These are phyloP conservation scores for Orbilia blumenaviensis DNA, from an alignment of 2,329 filamentous ascomycete genomes.

Conservation along the genomic window DNA sequence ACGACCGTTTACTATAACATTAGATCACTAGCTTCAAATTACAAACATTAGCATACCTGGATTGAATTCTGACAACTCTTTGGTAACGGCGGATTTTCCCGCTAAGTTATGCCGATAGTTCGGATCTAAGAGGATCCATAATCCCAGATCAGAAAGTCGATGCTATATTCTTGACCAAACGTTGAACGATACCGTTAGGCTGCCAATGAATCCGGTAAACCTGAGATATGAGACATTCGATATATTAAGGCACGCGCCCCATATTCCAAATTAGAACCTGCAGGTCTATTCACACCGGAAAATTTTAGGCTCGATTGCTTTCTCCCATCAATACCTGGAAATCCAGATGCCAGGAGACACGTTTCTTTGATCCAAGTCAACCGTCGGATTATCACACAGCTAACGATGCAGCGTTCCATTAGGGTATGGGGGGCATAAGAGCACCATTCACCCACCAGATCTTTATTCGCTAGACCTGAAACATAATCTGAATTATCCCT, in stretches of 20 bases:
- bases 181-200: slow-evolving; percentile 3
- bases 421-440: slow-evolving; percentile 2
- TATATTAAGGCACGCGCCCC: slow-evolving; percentile 7
- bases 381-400: slow-evolving; percentile 30
- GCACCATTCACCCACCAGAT: slow-evolving; percentile 12
- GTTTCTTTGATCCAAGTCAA: slow-evolving; percentile 27
- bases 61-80: not conserved
- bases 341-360: slow-evolving; percentile 42
- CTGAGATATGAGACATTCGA: slow-evolving; percentile 16
- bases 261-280: slow-evolving; percentile 8
- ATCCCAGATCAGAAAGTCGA: slow-evolving; percentile 18
- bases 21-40: too few species aligned
- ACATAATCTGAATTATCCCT: slow-evolving; percentile 2
- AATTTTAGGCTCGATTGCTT: not conserved
- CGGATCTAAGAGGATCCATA: not conserved
- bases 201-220: slow-evolving; percentile 6
- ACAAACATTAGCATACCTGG: not conserved
- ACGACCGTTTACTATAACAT: not conserved
- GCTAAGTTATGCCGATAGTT: not conserved
- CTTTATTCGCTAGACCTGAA: slow-evolving; percentile 37
- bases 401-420: slow-evolving; percentile 6
- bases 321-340: not conserved
- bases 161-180: not conserved
- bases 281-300: slow-evolving; percentile 12
- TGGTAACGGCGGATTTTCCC: slow-evolving; percentile 11